Conservation (phyloP, 805 yeast species). For the Starmerella bombi region DNA sequence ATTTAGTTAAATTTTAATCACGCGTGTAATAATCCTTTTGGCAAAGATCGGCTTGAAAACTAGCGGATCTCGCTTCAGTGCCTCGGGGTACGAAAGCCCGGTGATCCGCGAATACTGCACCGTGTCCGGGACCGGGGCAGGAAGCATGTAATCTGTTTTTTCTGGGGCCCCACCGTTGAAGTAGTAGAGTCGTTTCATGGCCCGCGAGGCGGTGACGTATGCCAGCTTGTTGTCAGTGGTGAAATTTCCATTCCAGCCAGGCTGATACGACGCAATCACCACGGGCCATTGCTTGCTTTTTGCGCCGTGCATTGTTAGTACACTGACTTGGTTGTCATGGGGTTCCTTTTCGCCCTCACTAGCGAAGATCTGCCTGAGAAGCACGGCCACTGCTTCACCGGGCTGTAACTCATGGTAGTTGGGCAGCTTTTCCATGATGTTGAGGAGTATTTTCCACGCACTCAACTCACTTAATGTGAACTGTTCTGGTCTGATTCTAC, state of each 20-base stretch:
- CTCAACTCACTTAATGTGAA: not conserved
- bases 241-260: not conserved
- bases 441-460: not conserved
- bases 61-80: conserved; percentile 1
- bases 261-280: conserved; percentile 9
- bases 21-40: not conserved
- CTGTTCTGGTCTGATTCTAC: not conserved
- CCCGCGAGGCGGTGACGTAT: conserved; percentile 25
- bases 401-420: not conserved
- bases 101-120: not conserved
- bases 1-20: not conserved
- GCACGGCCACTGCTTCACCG: conserved; percentile 2
- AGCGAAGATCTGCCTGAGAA: conserved; percentile 1
- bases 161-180: conserved; percentile 2
- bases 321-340: conserved; percentile 2
- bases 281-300: conserved; percentile 19
- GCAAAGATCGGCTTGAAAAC: conserved; percentile 5
- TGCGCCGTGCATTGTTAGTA: conserved; percentile 16
- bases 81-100: not conserved
- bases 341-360: not conserved
- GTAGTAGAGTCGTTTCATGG: conserved; percentile 14
- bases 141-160: not conserved
- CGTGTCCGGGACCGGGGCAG: not conserved
- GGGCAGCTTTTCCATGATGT: not conserved
- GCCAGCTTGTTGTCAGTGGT: conserved; percentile 16